Base-by-base conservation (phyloP, 2,329 filamentous ascomycete genomes). In the Clonostachys rhizophaga region DNA sequence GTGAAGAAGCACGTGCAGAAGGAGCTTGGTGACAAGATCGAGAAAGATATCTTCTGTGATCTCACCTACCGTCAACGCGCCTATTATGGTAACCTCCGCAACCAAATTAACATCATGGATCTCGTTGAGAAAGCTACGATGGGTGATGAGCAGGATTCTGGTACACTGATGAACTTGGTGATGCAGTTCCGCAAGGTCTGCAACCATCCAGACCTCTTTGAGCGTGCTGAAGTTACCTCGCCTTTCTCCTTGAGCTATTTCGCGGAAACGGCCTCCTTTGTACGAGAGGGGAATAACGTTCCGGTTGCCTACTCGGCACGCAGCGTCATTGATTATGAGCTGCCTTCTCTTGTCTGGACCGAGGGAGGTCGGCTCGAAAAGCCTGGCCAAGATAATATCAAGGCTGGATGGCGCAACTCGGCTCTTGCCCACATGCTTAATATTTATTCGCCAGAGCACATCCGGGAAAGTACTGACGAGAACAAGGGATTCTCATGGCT, bases 181-280 rank as follows among this genome's bases (percentile, higher is more conserved):
- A 99, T 99, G 94, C 94, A 99, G 69, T 99, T 99, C 80, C 84
- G 94, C 58, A 99, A 99, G 71, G 94, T 99, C 48, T 99, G 94
- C 73, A 99, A 99, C 62, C 94, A 99, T 63, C 94, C 94, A 0
- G 94, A 99, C 68, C 70, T 99, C 34, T 99, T 99, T 57, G 91
- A 99, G 67, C 86, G 94, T 42, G 91, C 92, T 10, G 92, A 97
- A 51, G 95, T 90, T 9, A 86, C 81, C 20, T 96, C 91, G 9
- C 90, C 94, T 0, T 86, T 92, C 58, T 87, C 89, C 1, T 84
- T 87, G 57, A 83, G 84, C n/a, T 82, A 86, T 63, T 99, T 92
- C 67, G 94, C 91, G 13, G 94, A 99, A 71, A 96, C 92, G 0
- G 91, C 89, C 0, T 96, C 91, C 0, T 97, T 99, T 65, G 76